Evolutionary conservation across 257 asterid species (phyloP).

Genomic region (Lavandula angustifolia): DNA sequence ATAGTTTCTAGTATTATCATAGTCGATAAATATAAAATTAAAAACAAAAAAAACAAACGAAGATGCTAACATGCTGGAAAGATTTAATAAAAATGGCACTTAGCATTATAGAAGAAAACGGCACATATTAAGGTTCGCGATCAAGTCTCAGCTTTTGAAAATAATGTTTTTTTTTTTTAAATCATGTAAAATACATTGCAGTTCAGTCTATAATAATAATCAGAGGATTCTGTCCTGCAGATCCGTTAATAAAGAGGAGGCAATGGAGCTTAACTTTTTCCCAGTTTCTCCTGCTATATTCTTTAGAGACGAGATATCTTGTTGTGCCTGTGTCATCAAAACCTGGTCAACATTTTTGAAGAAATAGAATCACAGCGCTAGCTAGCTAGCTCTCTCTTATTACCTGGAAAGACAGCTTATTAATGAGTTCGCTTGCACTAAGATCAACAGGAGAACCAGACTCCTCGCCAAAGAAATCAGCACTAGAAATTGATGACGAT

Average conservation of each 20-base stretch:
- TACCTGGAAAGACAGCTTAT: slow-evolving; percentile 95
- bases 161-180: no score
- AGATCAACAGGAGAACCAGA: slow-evolving; percentile 49
- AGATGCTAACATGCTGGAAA: no score
- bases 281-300: slow-evolving; percentile 97
- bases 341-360: no score
- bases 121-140: no score
- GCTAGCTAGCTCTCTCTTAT: no score
- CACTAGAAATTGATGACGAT: slow-evolving; percentile 89
- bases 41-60: no score
- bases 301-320: slow-evolving; percentile 86
- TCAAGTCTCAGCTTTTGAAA: no score
- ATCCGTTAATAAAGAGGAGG: slow-evolving; percentile 76
- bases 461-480: slow-evolving; percentile 79
- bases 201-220: slow-evolving; percentile 6
- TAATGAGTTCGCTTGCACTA: slow-evolving; percentile 79
- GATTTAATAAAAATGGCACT: no score
- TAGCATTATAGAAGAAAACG: no score
- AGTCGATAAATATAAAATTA: no score
- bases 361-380: no score
- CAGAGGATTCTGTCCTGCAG: slow-evolving; percentile 92
- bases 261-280: slow-evolving; percentile 74
- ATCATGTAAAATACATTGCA: slow-evolving; percentile 21
- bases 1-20: no score
- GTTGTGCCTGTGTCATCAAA: slow-evolving; percentile 75